Conservation (phyloP, 2,329 filamentous ascomycete genomes). For the Ploettnerulaceae sp. region DNA sequence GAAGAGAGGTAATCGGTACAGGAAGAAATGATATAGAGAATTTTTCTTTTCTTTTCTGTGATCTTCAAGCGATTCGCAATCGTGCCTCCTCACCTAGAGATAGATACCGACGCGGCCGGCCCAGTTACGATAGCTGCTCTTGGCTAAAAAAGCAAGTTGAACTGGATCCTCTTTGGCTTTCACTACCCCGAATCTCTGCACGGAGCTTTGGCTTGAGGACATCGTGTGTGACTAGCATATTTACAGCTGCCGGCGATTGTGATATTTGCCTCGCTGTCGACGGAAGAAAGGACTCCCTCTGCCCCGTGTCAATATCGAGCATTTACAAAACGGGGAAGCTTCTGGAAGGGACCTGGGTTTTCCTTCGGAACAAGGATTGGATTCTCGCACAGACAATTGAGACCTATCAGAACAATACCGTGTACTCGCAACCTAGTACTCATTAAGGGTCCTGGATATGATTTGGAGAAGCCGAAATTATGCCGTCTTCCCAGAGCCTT, state of each 20-base stretch:
- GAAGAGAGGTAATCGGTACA: too few species aligned
- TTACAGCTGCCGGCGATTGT: slow-evolving; percentile 48
- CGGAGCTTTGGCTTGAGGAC: slow-evolving; percentile 39
- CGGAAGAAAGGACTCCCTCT: slow-evolving; percentile 53
- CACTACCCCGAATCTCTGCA: slow-evolving; percentile 54
- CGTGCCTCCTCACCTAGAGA: slow-evolving; percentile 8
- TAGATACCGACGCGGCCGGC: slow-evolving; percentile 30
- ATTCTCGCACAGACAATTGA: neutral
- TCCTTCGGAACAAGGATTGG: neutral
- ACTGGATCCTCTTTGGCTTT: slow-evolving; percentile 55
- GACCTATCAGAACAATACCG: neutral
- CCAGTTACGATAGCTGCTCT: slow-evolving; percentile 49
- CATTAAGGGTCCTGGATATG: neutral
- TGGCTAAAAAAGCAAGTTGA: slow-evolving; percentile 45
- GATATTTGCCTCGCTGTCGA: slow-evolving; percentile 53
- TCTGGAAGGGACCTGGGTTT: slow-evolving; percentile 6
- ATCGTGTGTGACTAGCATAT: slow-evolving; percentile 46
- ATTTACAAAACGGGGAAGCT: slow-evolving; percentile 29
- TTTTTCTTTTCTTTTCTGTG: too few species aligned
- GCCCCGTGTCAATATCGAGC: slow-evolving; percentile 23
- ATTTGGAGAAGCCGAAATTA: too few species aligned
- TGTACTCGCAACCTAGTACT: neutral
- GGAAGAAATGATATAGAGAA: too few species aligned
- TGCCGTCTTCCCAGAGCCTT: neutral
- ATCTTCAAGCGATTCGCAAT: too few species aligned